Base-by-base conservation (phyloP, 2,329 filamentous ascomycete species). In the Penicillium griseofulvum region DNA sequence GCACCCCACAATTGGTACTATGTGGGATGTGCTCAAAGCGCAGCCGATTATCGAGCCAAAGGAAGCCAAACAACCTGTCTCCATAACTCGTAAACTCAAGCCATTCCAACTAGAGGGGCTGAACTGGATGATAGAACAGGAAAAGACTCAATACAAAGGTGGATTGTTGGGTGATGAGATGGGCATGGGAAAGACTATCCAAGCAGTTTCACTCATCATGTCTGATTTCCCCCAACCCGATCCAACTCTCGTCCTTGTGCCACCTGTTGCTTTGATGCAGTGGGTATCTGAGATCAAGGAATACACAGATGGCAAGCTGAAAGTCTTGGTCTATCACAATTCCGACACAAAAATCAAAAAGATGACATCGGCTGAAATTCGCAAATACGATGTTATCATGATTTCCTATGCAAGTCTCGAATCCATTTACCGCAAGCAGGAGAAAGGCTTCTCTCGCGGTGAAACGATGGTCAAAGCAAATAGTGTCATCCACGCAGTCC, bases 121-220 rank as follows among this genome's bases (percentile, higher is more conserved):
- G 37, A 87, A 91, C 48, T 99, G 94, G 94, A 95, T 99, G 91
- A 85, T 83, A 57, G 87, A 83, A 52, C 96, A 97, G 81, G 94
- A 99, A 71, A 80, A 89, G 74, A 88, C 85, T 0, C 77, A 88
- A 37, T 97, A 92, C 83, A 90, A 87, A 68, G 94, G 94, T 17
- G 94, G 94, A 14, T 80, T 99, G 2, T 82, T 99, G 2, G 94
- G 94, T 56, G 94, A 99, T 65, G 94, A 99, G 75, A 99, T 99
- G 94, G 94, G 94, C 7, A 89, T 99, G 76, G 94, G 94, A 47
- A 99, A 99, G 78, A 99, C 94, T 0, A 97, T 99, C 48, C 94
- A 99, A 74, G 93, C 94, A 2, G 94, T 99, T 17, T 97, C 93
- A 3, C 82, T 99, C 42, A 91, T 99, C 73, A 97, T 97, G 94